Conservation (phyloP, 1,284 basidiomycete species). For the Moesziomyces parantarcticus region DNA sequence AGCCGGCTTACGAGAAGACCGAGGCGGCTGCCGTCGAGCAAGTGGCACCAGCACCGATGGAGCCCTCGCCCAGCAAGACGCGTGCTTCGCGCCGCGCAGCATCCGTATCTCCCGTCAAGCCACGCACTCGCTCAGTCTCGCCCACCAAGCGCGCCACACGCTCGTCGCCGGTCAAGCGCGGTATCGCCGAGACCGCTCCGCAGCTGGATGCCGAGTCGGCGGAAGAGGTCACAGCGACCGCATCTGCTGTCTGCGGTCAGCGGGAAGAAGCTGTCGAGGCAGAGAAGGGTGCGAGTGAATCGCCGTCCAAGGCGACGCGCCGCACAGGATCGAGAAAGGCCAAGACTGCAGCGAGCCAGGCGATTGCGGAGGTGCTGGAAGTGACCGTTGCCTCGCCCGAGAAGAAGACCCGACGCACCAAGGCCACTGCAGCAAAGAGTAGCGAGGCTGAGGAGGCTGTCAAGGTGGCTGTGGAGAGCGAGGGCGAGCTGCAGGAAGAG, state of each 20-base stretch:
- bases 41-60: not conserved
- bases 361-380: slow-evolving; percentile 10
- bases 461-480: not conserved
- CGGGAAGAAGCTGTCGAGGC: not conserved
- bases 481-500: not conserved
- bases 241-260: not conserved
- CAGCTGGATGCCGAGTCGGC: not conserved
- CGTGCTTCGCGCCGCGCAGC: slow-evolving; percentile 25
- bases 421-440: slow-evolving; percentile 6
- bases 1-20: not conserved
- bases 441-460: not conserved
- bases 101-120: slow-evolving; percentile 22
- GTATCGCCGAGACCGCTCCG: not conserved
- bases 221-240: not conserved
- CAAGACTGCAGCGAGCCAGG: slow-evolving; percentile 22
- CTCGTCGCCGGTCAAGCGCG: slow-evolving; percentile 32
- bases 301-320: slow-evolving; percentile 22
- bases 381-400: slow-evolving; percentile 8
- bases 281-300: slow-evolving; percentile 7
- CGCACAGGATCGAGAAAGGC: slow-evolving; percentile 24
- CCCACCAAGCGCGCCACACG: slow-evolving; percentile 24
- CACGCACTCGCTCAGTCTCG: slow-evolving; percentile 19
- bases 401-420: slow-evolving; percentile 15
- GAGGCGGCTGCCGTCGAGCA: too few relatives aligned
- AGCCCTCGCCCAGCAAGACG: slow-evolving; percentile 18